Evolutionary conservation across 768 basidiomycete genomes (phyloP).

Genomic region (Russula brevipes): DNA sequence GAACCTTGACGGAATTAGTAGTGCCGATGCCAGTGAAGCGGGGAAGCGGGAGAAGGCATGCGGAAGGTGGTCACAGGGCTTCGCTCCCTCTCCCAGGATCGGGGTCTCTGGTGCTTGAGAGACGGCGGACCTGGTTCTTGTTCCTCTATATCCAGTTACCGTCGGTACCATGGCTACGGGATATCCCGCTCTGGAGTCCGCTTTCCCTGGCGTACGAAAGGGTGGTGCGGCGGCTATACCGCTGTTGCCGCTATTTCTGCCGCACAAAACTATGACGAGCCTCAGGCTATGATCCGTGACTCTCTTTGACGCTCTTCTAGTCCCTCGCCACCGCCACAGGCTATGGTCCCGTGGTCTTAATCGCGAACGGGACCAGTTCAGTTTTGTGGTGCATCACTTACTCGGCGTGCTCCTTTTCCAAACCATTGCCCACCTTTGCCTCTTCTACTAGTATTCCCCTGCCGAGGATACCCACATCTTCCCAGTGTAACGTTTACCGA

Average conservation of each 20-base stretch:
- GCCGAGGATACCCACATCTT: too few relatives aligned
- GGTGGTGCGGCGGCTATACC: too few relatives aligned
- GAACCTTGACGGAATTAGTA: too few relatives aligned
- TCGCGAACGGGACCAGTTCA: constrained; percentile 71
- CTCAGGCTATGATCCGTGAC: too few relatives aligned
- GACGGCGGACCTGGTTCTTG: too few relatives aligned
- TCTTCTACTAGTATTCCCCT: too few relatives aligned
- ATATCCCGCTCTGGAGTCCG: background rate
- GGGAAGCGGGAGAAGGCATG: background rate
- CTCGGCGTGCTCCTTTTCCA: too few relatives aligned
- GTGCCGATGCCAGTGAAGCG: background rate
- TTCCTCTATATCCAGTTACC: background rate
- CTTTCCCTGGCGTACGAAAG: background rate
- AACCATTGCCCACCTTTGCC: too few relatives aligned
- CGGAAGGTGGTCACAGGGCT: background rate
- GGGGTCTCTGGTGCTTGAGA: background rate
- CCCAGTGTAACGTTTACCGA: too few relatives aligned
- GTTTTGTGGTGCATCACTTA: constrained; percentile 53
- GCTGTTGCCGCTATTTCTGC: too few relatives aligned
- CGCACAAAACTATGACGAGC: constrained; percentile 45
- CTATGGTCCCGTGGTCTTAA: constrained; percentile 71
- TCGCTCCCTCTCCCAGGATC: background rate
- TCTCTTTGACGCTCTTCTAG: constrained; percentile 72
- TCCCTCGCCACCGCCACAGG: constrained; percentile 66
- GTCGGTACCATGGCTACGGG: constrained; percentile 15